Evolutionary conservation across 73 alveolate genomes (phyloP).

Genomic region (Effrenium voratum): DNA sequence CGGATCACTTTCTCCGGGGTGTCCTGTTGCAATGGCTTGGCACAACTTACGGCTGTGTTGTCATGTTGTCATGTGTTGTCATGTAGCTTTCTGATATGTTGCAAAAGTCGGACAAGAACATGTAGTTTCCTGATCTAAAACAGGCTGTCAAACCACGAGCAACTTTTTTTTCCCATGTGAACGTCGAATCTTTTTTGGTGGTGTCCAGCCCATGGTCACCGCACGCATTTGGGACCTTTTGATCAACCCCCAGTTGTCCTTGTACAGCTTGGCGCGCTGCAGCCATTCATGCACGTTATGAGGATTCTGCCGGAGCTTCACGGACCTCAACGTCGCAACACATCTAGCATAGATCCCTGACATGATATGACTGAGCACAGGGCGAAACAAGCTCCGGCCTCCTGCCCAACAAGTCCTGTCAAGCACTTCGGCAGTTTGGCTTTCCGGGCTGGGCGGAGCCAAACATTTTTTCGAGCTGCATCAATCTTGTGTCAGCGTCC

Average conservation of each 20-base stretch:
- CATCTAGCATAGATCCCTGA: neutral
- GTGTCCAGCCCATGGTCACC: neutral
- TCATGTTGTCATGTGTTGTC: too few species aligned
- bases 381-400: slow-evolving; percentile 97
- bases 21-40: slow-evolving; percentile 30
- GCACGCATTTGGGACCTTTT: neutral
- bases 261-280: slow-evolving; percentile 96
- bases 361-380: neutral
- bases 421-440: too few species aligned
- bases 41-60: too few species aligned
- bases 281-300: slow-evolving; percentile 98
- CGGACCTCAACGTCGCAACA: slow-evolving; percentile 74
- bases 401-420: slow-evolving; percentile 96
- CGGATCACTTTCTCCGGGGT: slow-evolving; percentile 91
- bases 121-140: too few species aligned
- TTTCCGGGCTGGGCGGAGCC: too few species aligned
- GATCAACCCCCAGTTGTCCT: neutral
- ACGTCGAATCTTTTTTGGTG: neutral
- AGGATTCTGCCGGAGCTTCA: slow-evolving; percentile 98
- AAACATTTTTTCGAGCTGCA: too few species aligned
- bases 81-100: too few species aligned
- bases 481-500: too few species aligned
- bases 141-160: too few species aligned
- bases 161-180: too few species aligned
- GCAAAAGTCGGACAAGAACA: too few species aligned